Base-by-base conservation (phyloP, 495 filamentous ascomycete genomes). In the Trichoderma orchidacearum region DNA sequence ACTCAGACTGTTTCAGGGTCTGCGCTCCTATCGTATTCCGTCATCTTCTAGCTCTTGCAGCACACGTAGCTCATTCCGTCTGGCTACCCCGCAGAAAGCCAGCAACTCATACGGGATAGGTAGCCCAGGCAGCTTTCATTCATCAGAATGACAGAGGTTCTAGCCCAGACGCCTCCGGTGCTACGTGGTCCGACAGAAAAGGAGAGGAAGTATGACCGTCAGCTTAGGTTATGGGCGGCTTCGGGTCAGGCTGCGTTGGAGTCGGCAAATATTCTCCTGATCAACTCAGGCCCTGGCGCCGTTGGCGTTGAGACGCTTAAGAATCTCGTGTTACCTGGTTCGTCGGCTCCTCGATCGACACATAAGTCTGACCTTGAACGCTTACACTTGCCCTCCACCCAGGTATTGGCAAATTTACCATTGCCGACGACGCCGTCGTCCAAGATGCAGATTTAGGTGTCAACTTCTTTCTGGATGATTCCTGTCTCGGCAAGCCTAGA, bases 381-480 rank as follows among this genome's bases (percentile, higher is more conserved):
- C 30, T 53, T 30, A 32, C 27, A n/a, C 32, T 36, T 13, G 5
- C 18, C 7, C 27, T 25, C 13, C 38, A 23, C 21, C 21, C 29
- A 85, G 89, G 92, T 29, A 85, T 97, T 64, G 93, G 94, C 12
- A 83, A 85, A n/a, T 96, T 96, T 66, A 94, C 88, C 3, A 95
- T 99, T 58, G 82, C 90, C 48, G 93, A 99, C 64, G 81, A 86
- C 9, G 79, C 82, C 0, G 68, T 73, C 9, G 91, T 99, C 18
- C 76, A 74, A 0, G 89, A 96, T 59, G 74, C 80, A 11, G 94
- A 99, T 63, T 68, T 97, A 38, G 93, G 93, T 3, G 86, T 95
- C 56, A 97, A 97, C 70, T 99, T 99, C 78, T 97, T 99, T 60
- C 74, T 97, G 9, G 89, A 95, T 59, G 82, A 87, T 60, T 72